These are phyloP conservation scores for Starmerella sirachaensis DNA, from an alignment of 805 yeast genomes.

Conservation along the genomic window DNA sequence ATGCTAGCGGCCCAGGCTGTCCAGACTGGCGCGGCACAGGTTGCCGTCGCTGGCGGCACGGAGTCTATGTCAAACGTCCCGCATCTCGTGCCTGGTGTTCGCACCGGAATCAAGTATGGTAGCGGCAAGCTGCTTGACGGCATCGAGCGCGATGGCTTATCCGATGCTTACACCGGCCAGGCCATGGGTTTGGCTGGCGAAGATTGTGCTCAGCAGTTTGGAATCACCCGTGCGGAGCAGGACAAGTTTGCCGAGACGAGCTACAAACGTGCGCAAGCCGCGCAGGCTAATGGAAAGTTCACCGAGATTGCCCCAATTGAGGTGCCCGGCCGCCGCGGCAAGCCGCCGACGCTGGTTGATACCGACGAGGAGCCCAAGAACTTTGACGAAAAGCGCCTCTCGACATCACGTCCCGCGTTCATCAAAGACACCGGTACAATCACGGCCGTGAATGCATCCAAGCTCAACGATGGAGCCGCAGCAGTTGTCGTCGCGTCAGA, in stretches of 20 bases:
- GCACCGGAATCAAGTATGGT: slow-evolving; percentile 86
- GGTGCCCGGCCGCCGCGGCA: slow-evolving; percentile 71
- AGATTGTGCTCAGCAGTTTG: slow-evolving; percentile 80
- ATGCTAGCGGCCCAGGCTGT: slow-evolving; percentile 86
- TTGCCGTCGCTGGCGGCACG: slow-evolving; percentile 94
- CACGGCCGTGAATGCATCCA: slow-evolving; percentile 94
- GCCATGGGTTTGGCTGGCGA: slow-evolving; percentile 98
- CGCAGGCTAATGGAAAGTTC: slow-evolving; percentile 74
- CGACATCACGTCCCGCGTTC: slow-evolving; percentile 85
- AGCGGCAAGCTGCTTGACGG: slow-evolving; percentile 73
- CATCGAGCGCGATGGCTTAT: slow-evolving; percentile 79
- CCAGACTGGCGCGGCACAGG: slow-evolving; percentile 76
- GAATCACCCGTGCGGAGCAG: slow-evolving; percentile 70
- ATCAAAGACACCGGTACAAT: slow-evolving; percentile 91
- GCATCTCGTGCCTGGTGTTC: slow-evolving; percentile 74
- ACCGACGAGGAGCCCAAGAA: slow-evolving; percentile 76
- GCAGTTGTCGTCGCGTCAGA: slow-evolving; percentile 83
- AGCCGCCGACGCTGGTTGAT: slow-evolving; percentile 58
- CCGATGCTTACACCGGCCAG: slow-evolving; percentile 75
- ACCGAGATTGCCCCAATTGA: slow-evolving; percentile 78
- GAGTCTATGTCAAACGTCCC: slow-evolving; percentile 96
- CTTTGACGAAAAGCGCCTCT: slow-evolving; percentile 62
- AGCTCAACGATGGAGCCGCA: slow-evolving; percentile 96
- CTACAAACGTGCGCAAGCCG: slow-evolving; percentile 74
- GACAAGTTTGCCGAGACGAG: slow-evolving; percentile 78